Base-by-base conservation (phyloP, 2,329 filamentous ascomycete genomes). In the Aspergillus sp. region DNA sequence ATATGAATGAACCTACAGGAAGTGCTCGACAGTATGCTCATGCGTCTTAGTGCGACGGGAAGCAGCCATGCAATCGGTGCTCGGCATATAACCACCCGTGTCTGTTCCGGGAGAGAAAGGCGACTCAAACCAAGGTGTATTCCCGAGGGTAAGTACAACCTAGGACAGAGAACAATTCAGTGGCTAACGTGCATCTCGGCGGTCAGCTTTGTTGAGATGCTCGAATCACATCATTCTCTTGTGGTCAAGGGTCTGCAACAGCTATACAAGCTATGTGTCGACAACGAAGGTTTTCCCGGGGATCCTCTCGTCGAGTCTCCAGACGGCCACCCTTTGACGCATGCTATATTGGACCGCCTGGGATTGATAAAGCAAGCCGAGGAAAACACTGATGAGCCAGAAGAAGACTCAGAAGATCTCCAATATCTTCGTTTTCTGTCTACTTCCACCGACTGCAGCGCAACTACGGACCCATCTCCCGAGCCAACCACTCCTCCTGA, bases 321-420 rank as follows among this genome's bases (percentile, higher is more conserved):
- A 32, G 72, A 75, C 45, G 73, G 72, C 13, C 65, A 72, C 54
- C 73, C 72, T 17, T 56, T 73, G 24, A 75, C 73, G 2, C 73
- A 75, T 56, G 69, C 71, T 11, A 75, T 75, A 30, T 60, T 75
- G 48, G 71, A 74, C 58, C 66, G 72, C 4, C 56, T 75, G 32
- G 73, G 72, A 3, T 59, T 75, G 43, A 75, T 75, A 51, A 74
- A 74, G 50, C 70, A 73, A 55, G 72, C 72, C 7, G 72, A 75
- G 57, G 71, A 73, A 44, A 67, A 61, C 16, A 58, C 66, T 2
- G 68, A 74, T 33, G 66, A 71, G 17, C 61, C 64, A 19, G 66
- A 66, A 14, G 68, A 68, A 45, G 68, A 72, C 30, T 59, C 65
- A 1, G 70, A 73, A 48, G 66, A 70, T 33, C 57, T 72, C 5